phyloP scores from a whole-genome alignment of 345 rosid species.

The Microcos paniculata region DNA sequence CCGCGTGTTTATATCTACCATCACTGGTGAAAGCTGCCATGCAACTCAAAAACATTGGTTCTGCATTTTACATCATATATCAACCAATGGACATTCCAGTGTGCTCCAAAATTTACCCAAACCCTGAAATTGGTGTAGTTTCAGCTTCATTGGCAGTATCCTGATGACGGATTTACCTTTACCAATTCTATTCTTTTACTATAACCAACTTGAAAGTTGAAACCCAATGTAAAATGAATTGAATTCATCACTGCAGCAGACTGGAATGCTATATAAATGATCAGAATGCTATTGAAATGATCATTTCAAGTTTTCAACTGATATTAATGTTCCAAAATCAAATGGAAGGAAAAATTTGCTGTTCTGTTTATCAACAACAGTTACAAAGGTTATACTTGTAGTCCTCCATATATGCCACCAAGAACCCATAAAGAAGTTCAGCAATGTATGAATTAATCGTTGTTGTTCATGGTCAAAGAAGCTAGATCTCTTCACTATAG shows the following conservation, averaged over 20 bases:
- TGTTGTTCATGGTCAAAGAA: neutral
- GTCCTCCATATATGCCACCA: neutral
- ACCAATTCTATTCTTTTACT: neutral
- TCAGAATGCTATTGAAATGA: neutral
- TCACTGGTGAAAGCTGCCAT: neutral
- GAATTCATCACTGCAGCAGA: neutral
- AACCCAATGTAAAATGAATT: neutral
- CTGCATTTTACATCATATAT: too few relatives aligned
- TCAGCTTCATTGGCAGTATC: neutral
- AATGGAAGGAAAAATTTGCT: neutral
- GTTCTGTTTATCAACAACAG: neutral
- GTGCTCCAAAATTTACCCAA: too few relatives aligned
- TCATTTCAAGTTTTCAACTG: neutral
- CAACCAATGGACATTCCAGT: too few relatives aligned
- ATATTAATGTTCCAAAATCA: neutral
- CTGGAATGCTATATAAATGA: neutral
- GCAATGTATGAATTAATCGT: neutral
- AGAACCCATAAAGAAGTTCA: neutral
- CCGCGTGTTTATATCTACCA: too few relatives aligned
- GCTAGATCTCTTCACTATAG: neutral
- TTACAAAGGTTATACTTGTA: neutral
- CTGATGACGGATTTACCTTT: neutral
- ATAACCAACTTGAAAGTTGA: neutral
- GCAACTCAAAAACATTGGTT: neutral
- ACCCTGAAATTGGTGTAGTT: neutral